phyloP scores from a whole-genome alignment of 1,139 yeast species.

The Petasospora fabianii region DNA sequence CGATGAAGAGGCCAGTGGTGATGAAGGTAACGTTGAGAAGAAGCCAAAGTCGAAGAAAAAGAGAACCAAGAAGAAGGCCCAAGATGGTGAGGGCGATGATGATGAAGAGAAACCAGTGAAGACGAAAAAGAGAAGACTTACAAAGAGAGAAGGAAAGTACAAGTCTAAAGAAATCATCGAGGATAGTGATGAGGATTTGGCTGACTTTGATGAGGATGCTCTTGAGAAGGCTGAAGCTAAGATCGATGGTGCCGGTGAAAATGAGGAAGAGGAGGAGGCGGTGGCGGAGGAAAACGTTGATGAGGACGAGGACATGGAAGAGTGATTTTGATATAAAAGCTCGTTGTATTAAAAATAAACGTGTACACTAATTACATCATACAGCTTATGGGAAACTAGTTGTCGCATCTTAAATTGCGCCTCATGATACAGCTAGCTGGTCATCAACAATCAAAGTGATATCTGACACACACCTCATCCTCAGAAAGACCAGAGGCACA shows the following conservation, averaged over 20 bases:
- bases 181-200: conserved; percentile 49
- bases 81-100: conserved; percentile 12
- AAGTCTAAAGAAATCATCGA: conserved; percentile 47
- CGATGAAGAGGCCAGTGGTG: conserved; percentile 30
- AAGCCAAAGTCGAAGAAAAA: conserved; percentile 17
- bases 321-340: no score
- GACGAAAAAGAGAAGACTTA: conserved; percentile 26
- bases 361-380: background rate
- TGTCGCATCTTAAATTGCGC: no score
- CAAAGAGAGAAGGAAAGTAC: conserved; percentile 28
- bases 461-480: no score
- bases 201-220: conserved; percentile 32
- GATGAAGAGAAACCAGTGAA: conserved; percentile 24
- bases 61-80: conserved; percentile 28
- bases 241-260: conserved; percentile 30
- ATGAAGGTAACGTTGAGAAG: conserved; percentile 27
- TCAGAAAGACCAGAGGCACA: background rate
- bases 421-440: no score
- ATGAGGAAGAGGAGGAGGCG: conserved; percentile 18
- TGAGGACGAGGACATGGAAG: conserved; percentile 23
- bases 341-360: background rate
- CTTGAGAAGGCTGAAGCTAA: conserved; percentile 15
- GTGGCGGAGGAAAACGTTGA: background rate
- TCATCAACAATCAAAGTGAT: no score
- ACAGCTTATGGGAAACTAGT: no score